Percentiles rank a stretch among this genome's conserved stretches.
Evolutionary conservation across 306 rosid species (phyloP).

Genomic region (Casuarina cunninghamiana): DNA sequence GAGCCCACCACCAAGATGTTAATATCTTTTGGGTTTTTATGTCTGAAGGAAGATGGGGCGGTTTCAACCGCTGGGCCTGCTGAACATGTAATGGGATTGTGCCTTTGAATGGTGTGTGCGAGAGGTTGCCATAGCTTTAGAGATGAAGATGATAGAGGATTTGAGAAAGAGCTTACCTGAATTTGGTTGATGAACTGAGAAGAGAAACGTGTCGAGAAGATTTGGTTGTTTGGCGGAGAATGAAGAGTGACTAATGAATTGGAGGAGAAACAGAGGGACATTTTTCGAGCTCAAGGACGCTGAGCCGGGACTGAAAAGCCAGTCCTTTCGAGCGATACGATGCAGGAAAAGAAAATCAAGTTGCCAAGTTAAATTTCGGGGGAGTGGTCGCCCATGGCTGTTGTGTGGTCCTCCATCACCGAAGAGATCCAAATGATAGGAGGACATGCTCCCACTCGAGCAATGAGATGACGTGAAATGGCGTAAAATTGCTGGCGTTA

Average conservation of each 20-base stretch:
- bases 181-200: conserved; percentile 52
- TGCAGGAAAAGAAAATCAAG: conserved; percentile 6
- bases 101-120: conserved; percentile 38
- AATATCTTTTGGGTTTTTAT: conserved; percentile 67
- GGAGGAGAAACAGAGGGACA: conserved; percentile 67
- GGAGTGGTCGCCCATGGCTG: conserved; percentile 19
- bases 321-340: conserved; percentile 2
- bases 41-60: conserved; percentile 52
- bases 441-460: conserved; percentile 9
- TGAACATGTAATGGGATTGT: conserved; percentile 48
- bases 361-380: conserved; percentile 30
- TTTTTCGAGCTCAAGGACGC: conserved; percentile 25
- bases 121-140: conserved; percentile 31
- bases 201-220: conserved; percentile 40
- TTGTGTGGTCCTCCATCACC: background rate
- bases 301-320: conserved; percentile 1
- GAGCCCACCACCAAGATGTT: conserved; percentile 83
- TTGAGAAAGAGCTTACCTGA: conserved; percentile 47
- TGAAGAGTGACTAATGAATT: conserved; percentile 45
- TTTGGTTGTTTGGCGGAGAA: conserved; percentile 43
- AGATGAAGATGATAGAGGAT: conserved; percentile 31
- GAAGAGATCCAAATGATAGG: conserved; percentile 49
- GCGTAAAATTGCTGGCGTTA: background rate
- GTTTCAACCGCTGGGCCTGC: conserved; percentile 44
- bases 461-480: conserved; percentile 38